These are phyloP conservation scores for Phaeosphaeria sp. DNA, from an alignment of 2,329 filamentous ascomycete species.

Conservation along the genomic window DNA sequence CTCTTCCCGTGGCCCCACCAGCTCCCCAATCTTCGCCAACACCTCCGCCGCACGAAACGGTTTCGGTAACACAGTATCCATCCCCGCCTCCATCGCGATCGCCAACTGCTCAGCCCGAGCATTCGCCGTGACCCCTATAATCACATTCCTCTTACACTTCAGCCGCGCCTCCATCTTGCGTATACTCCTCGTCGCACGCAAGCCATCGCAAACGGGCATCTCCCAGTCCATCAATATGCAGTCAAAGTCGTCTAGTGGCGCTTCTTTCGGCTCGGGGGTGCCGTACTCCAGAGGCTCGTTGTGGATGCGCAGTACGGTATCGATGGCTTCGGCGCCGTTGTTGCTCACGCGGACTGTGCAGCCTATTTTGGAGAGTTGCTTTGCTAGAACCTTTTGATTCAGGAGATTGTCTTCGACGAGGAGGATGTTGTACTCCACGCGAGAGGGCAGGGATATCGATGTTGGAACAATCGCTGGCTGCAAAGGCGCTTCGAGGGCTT, in stretches of 20 bases:
- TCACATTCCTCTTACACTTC: slow-evolving; percentile 17
- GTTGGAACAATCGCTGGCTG: not conserved
- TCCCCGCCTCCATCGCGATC: slow-evolving; percentile 28
- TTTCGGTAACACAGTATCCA: slow-evolving; percentile 70
- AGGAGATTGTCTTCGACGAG: slow-evolving; percentile 44
- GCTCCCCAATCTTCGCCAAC: not conserved
- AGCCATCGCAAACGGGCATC: slow-evolving; percentile 43
- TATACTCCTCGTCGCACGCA: slow-evolving; percentile 27
- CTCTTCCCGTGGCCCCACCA: not conserved
- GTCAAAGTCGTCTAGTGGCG: not conserved
- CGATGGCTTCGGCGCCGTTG: slow-evolving; percentile 37
- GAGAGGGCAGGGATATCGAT: not conserved
- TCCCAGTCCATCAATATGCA: slow-evolving; percentile 35
- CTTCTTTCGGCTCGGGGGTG: not conserved
- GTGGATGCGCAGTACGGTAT: slow-evolving; percentile 13
- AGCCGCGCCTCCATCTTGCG: slow-evolving; percentile 22
- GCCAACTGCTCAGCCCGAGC: slow-evolving; percentile 36
- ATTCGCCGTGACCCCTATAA: slow-evolving; percentile 40
- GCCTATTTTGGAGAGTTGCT: slow-evolving; percentile 33
- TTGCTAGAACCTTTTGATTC: slow-evolving; percentile 36
- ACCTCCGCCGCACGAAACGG: slow-evolving; percentile 61
- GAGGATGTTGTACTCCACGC: slow-evolving; percentile 11
- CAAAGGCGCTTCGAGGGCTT: not conserved
- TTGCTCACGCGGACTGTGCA: slow-evolving; percentile 32
- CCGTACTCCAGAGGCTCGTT: slow-evolving; percentile 1